Evolutionary conservation across 805 yeast species (phyloP).

Genomic region (Spathaspora sp.): DNA sequence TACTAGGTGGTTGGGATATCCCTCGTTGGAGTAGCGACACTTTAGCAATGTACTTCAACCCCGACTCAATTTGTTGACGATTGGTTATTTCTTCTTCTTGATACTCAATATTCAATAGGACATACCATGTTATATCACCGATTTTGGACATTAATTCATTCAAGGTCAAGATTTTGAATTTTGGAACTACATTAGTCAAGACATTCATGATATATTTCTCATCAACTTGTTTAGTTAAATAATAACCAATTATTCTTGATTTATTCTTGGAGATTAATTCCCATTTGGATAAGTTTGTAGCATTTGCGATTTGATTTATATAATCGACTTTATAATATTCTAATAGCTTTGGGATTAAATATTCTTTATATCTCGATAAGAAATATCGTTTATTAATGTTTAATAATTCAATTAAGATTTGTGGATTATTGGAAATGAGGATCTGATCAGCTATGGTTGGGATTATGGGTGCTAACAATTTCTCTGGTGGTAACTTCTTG

Average conservation of each 20-base stretch:
- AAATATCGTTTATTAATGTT: conserved; percentile 62
- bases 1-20: conserved; percentile 8
- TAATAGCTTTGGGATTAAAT: conserved; percentile 73
- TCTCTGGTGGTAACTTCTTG: conserved; percentile 67
- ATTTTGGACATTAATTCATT: conserved; percentile 33
- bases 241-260: conserved; percentile 53
- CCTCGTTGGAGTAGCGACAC: conserved; percentile 15
- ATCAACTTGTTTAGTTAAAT: conserved; percentile 50
- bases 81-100: conserved; percentile 26
- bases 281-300: conserved; percentile 41
- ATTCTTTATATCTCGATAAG: conserved; percentile 62
- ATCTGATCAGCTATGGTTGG: conserved; percentile 66
- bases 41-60: conserved; percentile 40
- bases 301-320: conserved; percentile 58
- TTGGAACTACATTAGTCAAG: conserved; percentile 50
- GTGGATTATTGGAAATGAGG: conserved; percentile 46
- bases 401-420: conserved; percentile 60
- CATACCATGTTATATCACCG: conserved; percentile 38
- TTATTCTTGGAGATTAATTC: conserved; percentile 47
- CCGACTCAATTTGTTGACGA: conserved; percentile 27
- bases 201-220: conserved; percentile 49
- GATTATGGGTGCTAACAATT: conserved; percentile 72
- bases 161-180: conserved; percentile 30
- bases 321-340: conserved; percentile 62
- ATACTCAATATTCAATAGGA: conserved; percentile 29